Base-by-base conservation (phyloP, 163 green algal species). In the Coccomyxa subellipsoidea region DNA sequence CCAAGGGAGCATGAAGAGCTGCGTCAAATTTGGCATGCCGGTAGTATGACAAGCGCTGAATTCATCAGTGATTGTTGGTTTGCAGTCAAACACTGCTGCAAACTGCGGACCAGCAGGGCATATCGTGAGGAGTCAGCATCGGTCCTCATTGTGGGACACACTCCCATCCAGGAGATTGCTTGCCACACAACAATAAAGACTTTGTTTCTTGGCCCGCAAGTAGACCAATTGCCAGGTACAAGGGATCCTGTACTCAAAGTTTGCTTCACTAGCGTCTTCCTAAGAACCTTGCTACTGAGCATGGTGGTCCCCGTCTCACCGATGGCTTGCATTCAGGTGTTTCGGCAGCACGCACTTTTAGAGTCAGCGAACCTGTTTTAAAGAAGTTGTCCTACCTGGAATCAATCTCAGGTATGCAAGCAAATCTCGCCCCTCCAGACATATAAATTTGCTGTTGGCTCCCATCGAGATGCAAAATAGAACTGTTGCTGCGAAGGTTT, bases 81-180 rank as follows among this genome's bases (percentile, higher is more conserved):
- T 59, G 47, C 47, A 59, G 47, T 91, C 39, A 91, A 92, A 71
- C 88, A 90, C 83, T 87, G 85, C 66, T 87, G 88, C 32, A 89
- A 88, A 66, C 77, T 91, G 59, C 82, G 85, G 5, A 75, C 34
- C 4, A 80, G 78, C 27, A 59, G 47, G 27, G 78, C 21, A 5
- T 90, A 90, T 69, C 83, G 90, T 25, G 66, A 87, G 15, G 53
- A 85, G 38, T 31, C 35, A 34, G 81, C 82, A 21, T 78, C 47
- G 7, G 76, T 79, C 32, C 78, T 88, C 29, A 32, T 90, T 23
- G n/a, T 83, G 1, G 85, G 87, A 2, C 23, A 29, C 15, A 78
- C 83, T 18, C 76, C 89, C 29, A 73, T 91, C 18, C 4, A 34
- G 35, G 87, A 91, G 59, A 34, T 73, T 34, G 66, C 66, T 36